Conservation (phyloP, 2,329 filamentous ascomycete genomes). For the Lasiodiplodia sp. region DNA sequence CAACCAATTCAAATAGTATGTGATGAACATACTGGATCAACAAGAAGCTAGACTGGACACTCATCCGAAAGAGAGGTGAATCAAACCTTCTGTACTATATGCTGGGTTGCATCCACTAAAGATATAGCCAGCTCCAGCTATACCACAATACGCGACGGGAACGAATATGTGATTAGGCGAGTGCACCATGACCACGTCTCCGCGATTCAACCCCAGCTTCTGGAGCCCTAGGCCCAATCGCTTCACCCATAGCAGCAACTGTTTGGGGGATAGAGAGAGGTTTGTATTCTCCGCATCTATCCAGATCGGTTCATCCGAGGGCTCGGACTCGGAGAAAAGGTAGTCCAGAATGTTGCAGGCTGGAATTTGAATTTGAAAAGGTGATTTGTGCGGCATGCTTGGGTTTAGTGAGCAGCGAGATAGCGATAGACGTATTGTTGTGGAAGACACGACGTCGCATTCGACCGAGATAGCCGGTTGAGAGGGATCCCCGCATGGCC, state of each 20-base stretch:
- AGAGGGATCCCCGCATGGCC: slow-evolving; percentile 8
- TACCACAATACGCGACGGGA: slow-evolving; percentile 61
- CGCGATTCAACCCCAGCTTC: slow-evolving; percentile 53
- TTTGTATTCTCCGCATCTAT: slow-evolving; percentile 57
- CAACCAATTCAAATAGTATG: too few relatives aligned
- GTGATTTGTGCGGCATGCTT: slow-evolving; percentile 55
- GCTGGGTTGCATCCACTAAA: slow-evolving; percentile 65
- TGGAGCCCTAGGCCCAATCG: slow-evolving; percentile 60
- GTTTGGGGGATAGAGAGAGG: slow-evolving; percentile 55
- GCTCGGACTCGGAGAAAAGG: slow-evolving; percentile 44
- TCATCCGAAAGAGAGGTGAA: not conserved
- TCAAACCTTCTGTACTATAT: slow-evolving; percentile 56
- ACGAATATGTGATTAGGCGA: slow-evolving; percentile 64
- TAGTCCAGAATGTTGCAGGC: slow-evolving; percentile 52
- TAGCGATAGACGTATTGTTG: not conserved
- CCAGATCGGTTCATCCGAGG: slow-evolving; percentile 60
- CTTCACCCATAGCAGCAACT: slow-evolving; percentile 60
- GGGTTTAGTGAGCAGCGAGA: not conserved
- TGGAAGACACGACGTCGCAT: not conserved
- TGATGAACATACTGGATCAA: not conserved
- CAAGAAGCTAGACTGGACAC: not conserved
- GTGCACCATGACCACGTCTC: slow-evolving; percentile 63
- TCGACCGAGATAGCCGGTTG: not conserved
- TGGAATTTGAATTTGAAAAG: slow-evolving; percentile 57
- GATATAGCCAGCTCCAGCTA: slow-evolving; percentile 60